Evolutionary conservation across 2,329 filamentous ascomycete species (phyloP).

Genomic region (Botrytis porri): DNA sequence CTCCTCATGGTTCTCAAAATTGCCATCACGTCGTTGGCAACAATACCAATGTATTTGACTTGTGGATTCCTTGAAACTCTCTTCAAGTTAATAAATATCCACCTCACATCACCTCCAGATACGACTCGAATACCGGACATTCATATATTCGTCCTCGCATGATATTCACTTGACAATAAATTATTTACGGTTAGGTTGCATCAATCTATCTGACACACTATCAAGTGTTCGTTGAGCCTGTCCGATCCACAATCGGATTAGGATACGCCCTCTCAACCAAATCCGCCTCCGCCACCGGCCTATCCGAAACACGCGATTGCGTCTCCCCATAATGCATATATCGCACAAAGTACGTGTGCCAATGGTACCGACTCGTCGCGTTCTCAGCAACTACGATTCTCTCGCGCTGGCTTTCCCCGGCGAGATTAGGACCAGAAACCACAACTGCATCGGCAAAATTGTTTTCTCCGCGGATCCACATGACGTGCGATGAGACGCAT

Average conservation of each 20-base stretch:
- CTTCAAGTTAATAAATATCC: neutral
- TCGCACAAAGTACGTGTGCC: neutral
- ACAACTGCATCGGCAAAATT: neutral
- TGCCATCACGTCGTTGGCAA: neutral
- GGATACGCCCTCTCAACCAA: neutral
- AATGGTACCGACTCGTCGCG: neutral
- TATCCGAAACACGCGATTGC: neutral
- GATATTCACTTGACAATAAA: neutral
- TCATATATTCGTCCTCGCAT: neutral
- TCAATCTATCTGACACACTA: neutral
- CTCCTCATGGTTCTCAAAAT: too few relatives aligned
- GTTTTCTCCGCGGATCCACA: neutral
- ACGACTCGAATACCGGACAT: neutral
- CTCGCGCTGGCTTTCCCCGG: neutral
- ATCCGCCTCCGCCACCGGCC: neutral
- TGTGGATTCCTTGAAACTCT: too few relatives aligned
- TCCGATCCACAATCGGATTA: neutral
- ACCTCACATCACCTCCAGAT: neutral
- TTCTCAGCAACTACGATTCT: neutral
- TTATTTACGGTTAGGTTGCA: neutral
- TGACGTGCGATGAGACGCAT: neutral
- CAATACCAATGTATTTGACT: neutral
- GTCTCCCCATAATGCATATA: neutral
- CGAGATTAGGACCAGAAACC: neutral
- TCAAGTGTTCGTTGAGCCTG: neutral